These are phyloP conservation scores for Ceratobasidium sp. DNA, from an alignment of 1,284 basidiomycete species.

Conservation along the genomic window DNA sequence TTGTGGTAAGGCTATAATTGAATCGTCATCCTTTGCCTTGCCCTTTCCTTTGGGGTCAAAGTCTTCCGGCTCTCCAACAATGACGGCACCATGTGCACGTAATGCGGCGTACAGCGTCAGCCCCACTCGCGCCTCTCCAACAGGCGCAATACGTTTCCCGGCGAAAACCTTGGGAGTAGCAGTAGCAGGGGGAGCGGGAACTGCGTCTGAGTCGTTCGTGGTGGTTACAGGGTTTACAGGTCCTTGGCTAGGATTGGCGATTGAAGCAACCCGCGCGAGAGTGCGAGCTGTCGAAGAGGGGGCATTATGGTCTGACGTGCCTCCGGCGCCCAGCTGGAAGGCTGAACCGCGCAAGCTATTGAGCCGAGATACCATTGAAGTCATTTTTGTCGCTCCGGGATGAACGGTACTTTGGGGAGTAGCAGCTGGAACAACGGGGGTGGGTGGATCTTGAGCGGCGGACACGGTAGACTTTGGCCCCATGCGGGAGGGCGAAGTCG, in stretches of 20 bases:
- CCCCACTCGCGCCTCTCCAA: slow-evolving; percentile 30
- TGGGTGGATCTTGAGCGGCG: slow-evolving; percentile 10
- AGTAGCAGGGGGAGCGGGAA: neutral
- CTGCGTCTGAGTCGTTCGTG: slow-evolving; percentile 13
- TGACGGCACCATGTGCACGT: slow-evolving; percentile 27
- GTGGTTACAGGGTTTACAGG: neutral
- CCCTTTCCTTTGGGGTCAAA: slow-evolving; percentile 44
- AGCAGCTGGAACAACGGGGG: neutral
- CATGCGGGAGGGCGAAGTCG: neutral
- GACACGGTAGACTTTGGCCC: neutral
- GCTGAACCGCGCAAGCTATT: slow-evolving; percentile 39
- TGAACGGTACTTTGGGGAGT: neutral
- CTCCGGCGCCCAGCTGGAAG: slow-evolving; percentile 22
- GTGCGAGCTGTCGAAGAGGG: neutral
- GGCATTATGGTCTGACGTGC: neutral
- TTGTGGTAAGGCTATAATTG: slow-evolving; percentile 59
- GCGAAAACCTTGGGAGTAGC: slow-evolving; percentile 31
- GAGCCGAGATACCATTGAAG: slow-evolving; percentile 41
- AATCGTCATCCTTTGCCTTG: slow-evolving; percentile 62
- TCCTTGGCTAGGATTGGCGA: neutral
- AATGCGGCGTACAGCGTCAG: slow-evolving; percentile 27
- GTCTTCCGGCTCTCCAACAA: slow-evolving; percentile 26
- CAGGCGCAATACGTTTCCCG: slow-evolving; percentile 41
- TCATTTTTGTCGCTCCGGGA: neutral
- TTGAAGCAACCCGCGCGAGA: slow-evolving; percentile 9